phyloP scores from a whole-genome alignment of 1,139 yeast genomes.

The Kurtzmaniella quercitrusa region DNA sequence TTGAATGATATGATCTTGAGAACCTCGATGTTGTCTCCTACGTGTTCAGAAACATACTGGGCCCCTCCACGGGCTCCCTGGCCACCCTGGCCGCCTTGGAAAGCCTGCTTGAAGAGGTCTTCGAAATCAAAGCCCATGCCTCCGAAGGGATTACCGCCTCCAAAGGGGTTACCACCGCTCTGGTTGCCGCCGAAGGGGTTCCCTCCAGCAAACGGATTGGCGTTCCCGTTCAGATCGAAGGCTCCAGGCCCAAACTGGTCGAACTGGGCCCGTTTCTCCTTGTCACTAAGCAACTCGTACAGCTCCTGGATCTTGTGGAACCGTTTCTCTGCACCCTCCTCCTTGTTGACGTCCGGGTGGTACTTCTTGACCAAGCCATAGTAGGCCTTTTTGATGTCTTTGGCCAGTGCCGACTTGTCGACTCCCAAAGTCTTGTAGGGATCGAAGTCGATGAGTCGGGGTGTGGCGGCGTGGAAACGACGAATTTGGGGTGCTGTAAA shows the following conservation, averaged over 20 bases:
- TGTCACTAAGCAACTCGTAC: conserved; percentile 85
- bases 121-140: conserved; percentile 69
- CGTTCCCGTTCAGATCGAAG: conserved; percentile 63
- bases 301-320: conserved; percentile 94
- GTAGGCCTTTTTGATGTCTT: conserved; percentile 90
- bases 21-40: conserved; percentile 87
- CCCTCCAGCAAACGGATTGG: conserved; percentile 48
- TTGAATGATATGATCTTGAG: conserved; percentile 71
- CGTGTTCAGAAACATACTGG: conserved; percentile 63
- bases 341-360: conserved; percentile 97
- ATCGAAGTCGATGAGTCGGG: conserved; percentile 42
- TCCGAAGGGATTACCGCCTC: conserved; percentile 39
- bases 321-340: conserved; percentile 76
- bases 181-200: conserved; percentile 36
- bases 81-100: conserved; percentile 46
- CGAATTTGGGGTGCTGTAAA: neutral
- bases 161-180: conserved; percentile 34
- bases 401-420: conserved; percentile 61
- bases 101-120: conserved; percentile 80
- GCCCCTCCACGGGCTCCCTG: conserved; percentile 30
- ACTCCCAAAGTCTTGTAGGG: conserved; percentile 87
- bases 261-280: conserved; percentile 80
- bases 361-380: conserved; percentile 87
- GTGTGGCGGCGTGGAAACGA: conserved; percentile 23
- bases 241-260: conserved; percentile 92